Base-by-base conservation (phyloP, 495 filamentous ascomycete genomes). In the Aspergillus nanangensis region DNA sequence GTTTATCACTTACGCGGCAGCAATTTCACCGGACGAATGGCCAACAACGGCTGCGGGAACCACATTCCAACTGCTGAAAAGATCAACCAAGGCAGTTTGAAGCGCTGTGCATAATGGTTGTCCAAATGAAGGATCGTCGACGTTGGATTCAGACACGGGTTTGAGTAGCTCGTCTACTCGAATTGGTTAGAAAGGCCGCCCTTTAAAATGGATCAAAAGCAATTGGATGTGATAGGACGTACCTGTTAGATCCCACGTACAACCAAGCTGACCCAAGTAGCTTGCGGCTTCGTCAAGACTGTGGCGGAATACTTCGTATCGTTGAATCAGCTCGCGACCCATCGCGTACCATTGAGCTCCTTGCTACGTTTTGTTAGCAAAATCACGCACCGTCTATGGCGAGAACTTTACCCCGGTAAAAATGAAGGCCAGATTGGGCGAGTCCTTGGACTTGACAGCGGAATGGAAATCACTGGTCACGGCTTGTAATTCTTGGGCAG, bases 11-110 rank as follows among this genome's bases (percentile, higher is more conserved):
- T 42, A 48, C 46, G 63, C 63, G 0, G 66, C 62, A 1, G 62
- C 72, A 13, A 75, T 73, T 41, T 75, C 67, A 8, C 72, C 70
- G 18, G 59, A 63, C 0, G 71, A 75, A 39, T 75, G 71, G 1
- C 71, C 70, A 1, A 45, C 58, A 1, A 72, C 63, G 1, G 44
- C 54, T 8, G 25, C 41, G 4, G 71, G 62, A 8, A 32, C 49
- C 19, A 76, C 50, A 2, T 50, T 45, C 63, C 63, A 72, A 34
- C 52, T 58, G 1, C 47, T 35, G 13, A 74, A 40, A 1, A 71
- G 52, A 18, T 72, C 69, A 0, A 70, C 56, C 10, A 78, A 41
- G 0, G 67, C 70, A 11, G 76, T 49, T 38, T 76, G 73, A 8
- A 78, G 32, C 4, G 51, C 62, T 3, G 70, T 74, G 41, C 67